Base-by-base conservation (phyloP, 2,329 filamentous ascomycete species). In the Cladosporium sp. region DNA sequence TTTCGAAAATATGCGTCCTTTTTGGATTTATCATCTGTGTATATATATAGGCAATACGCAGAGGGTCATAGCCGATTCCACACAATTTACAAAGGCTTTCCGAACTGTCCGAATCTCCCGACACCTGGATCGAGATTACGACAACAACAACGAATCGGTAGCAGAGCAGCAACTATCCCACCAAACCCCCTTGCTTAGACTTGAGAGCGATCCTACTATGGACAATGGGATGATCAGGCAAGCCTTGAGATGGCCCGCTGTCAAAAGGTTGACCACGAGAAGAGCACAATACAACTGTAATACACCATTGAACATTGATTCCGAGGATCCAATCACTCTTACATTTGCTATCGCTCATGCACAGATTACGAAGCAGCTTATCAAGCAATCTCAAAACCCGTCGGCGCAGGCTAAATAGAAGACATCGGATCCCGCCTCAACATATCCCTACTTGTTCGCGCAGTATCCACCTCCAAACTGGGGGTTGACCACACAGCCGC, bases 401-500 rank as follows among this genome's bases (percentile, higher is more conserved):
- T 10, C 5, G n/a, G 8, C 8, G n/a, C 11, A 23, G 40, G 40
- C n/a, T 46, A 21, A 46, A 46, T 12, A n/a, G 23, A 16, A n/a
- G n/a, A 14, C 12, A 52, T 18, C 49, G 26, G 11, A 26, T 23
- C 55, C 55, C 21, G 8, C 29, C 29, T 23, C 31, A 23, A 37
- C 55, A 37, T 57, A 4, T 18, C 23, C 14, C 23, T 59, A 46
- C 56, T 59, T 46, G 35, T 59, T 46, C 12, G 5, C 11, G 35
- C 56, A 59, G 23, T 1, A 18, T 46, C 56, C 56, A 14, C 56
- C 56, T 46, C 56, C 56, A 12, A 59, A 59, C 21, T 59, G 21
- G 5, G 56, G 56, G 35, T 59, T 31, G 56, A 59, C 37, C 1
- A 59, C 4, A 21, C 56, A 59, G 35, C 56, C 56, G 14, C 35